Evolutionary conservation across 2,329 filamentous ascomycete genomes (phyloP), one percentile per base, ranked within the genome.

Genomic region (Periconia digitata): DNA sequence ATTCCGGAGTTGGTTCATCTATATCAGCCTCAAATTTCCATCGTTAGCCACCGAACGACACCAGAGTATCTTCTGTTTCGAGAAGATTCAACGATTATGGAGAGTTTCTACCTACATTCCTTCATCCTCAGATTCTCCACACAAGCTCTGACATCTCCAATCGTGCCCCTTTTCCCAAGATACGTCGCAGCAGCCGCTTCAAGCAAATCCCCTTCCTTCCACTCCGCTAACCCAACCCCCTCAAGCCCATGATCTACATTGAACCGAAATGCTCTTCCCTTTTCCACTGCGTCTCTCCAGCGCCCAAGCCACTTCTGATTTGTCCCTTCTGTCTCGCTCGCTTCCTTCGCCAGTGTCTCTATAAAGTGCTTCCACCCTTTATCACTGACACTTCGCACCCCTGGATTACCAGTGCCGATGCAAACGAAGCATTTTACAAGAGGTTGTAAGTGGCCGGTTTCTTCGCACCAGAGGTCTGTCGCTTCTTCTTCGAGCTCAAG

Each of bases 401-500:
- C 53, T 2, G 43, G 49, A 39, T 55, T 39, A 12, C 55, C 55
- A 17, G 55, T 58, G 8, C 53, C 55, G 18, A 58, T 46, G 3
- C 51, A 58, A 8, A 58, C 43, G 32, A 58, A 53, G 42, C 53
- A 58, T 43, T 56, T 56, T n/a, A 52, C 44, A 2, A 52, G 39
- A 2, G 46, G 46, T 41, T 51, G 49, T n/a, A 52, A 32, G 34
- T 52, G 17, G 8, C 47, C 43, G 23, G 24, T 36, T 21, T 49
- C 32, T 35, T 48, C 23, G 35, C 46, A 46, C 53, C 53, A 56
- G 17, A 56, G 44, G 23, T 58, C 51, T 6, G 43, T 13, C 2
- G 55, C 37, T 53, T 78, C 66, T 20, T 64, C 64, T 66, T 67
- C 74, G 1, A 78, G 55, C 22, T 67, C 50, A 6, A 60, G 50